Evolutionary conservation across 1,139 yeast species (phyloP).

Genomic region (Candida buenavistaensis): DNA sequence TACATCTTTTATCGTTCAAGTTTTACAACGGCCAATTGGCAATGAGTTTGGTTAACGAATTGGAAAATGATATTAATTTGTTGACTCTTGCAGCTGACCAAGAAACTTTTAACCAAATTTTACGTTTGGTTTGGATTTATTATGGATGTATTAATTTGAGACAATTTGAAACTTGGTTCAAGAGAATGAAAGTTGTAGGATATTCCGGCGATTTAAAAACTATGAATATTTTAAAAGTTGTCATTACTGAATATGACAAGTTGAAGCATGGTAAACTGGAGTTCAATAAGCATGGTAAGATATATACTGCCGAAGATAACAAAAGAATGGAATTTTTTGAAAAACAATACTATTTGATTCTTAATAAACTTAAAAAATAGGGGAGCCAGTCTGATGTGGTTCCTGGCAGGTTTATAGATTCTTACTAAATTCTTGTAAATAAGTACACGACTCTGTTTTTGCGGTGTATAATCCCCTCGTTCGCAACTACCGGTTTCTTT

Average conservation of each 20-base stretch:
- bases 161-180: constrained; percentile 33
- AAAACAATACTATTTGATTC: no score
- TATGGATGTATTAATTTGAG: constrained; percentile 38
- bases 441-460: neutral
- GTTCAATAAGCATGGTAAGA: constrained; percentile 17
- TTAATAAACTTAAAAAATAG: no score
- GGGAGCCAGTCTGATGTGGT: no score
- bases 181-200: constrained; percentile 46
- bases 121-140: constrained; percentile 40
- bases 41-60: constrained; percentile 33
- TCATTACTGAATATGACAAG: constrained; percentile 36
- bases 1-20: constrained; percentile 26
- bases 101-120: constrained; percentile 42
- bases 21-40: constrained; percentile 40
- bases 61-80: constrained; percentile 33
- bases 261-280: constrained; percentile 20
- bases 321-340: constrained; percentile 31
- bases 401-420: no score
- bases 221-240: constrained; percentile 35
- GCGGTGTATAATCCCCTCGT: neutral
- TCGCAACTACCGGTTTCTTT: neutral
- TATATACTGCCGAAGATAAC: constrained; percentile 38
- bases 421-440: neutral
- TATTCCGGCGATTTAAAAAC: constrained; percentile 39
- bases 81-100: constrained; percentile 42